phyloP scores from a whole-genome alignment of 495 filamentous ascomycete species.

The Lichenothelia convexa region DNA sequence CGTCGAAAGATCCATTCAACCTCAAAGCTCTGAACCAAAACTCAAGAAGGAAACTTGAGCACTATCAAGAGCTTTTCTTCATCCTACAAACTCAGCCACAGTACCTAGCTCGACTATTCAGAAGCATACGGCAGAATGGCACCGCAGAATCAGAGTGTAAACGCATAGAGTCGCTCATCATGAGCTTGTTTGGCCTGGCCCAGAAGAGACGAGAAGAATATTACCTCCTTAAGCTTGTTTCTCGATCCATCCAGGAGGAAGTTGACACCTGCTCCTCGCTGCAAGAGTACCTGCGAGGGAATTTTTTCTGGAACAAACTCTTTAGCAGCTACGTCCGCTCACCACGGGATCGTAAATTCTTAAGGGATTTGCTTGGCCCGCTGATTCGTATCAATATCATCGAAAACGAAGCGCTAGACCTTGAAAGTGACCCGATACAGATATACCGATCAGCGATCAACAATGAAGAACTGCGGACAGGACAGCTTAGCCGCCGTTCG shows the following conservation, averaged over 20 bases:
- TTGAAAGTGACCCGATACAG: conserved; percentile 94
- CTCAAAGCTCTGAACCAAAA: conserved; percentile 95
- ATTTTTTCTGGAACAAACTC: conserved; percentile 83
- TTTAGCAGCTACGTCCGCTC: conserved; percentile 78
- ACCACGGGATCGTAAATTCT: conserved; percentile 78
- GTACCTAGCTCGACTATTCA: conserved; percentile 80
- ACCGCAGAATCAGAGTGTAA: conserved; percentile 85
- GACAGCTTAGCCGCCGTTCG: conserved; percentile 56
- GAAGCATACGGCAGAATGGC: conserved; percentile 62
- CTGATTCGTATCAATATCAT: conserved; percentile 76
- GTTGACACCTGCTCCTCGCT: conserved; percentile 54
- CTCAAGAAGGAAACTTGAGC: conserved; percentile 81
- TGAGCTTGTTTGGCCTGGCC: conserved; percentile 93
- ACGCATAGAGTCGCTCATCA: conserved; percentile 76
- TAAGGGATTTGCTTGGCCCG: conserved; percentile 65
- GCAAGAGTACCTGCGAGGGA: conserved; percentile 73
- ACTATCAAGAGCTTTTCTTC: conserved; percentile 96
- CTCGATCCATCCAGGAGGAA: conserved; percentile 68
- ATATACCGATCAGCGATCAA: conserved; percentile 91
- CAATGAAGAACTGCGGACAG: conserved; percentile 89
- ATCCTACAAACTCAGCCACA: conserved; percentile 91
- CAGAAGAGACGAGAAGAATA: conserved; percentile 96
- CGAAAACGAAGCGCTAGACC: conserved; percentile 72
- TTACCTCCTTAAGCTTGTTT: conserved; percentile 80
- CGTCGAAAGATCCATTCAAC: conserved; percentile 83